phyloP scores from a whole-genome alignment of 371 early-diverging fungal genomes.

The Saksenaea vasiformis region DNA sequence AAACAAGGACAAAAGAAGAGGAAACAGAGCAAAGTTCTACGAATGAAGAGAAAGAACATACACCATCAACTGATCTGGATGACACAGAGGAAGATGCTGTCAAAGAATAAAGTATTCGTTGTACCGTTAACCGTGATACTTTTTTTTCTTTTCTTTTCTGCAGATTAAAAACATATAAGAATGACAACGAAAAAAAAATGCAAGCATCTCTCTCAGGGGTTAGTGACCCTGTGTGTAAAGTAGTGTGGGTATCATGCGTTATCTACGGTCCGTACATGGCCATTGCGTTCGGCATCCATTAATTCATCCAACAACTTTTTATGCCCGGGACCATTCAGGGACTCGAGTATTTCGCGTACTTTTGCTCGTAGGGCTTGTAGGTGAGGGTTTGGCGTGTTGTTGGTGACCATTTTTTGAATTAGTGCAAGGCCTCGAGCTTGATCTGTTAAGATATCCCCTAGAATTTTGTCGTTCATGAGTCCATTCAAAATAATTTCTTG shows the following conservation, averaged over 20 bases:
- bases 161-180: not conserved
- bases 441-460: conserved; percentile 31
- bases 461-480: conserved; percentile 14
- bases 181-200: not conserved
- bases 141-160: not conserved
- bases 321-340: not conserved
- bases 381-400: not conserved
- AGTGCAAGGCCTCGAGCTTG: conserved; percentile 42
- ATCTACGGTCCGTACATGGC: not conserved
- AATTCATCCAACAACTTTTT: conserved; percentile 9
- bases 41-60: conserved; percentile 5
- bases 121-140: not conserved
- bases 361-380: not conserved
- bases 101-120: conserved; percentile 1
- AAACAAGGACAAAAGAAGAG: conserved; percentile 12
- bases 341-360: not conserved
- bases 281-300: not conserved
- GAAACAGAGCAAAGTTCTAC: conserved; percentile 5
- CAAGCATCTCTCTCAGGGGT: conserved; percentile 2
- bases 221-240: not conserved
- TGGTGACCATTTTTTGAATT: conserved; percentile 37
- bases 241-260: not conserved
- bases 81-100: conserved; percentile 8
- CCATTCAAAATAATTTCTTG: conserved; percentile 22
- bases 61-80: not conserved